phyloP scores from a whole-genome alignment of 2,329 filamentous ascomycete species.

The Aspergillus japonicus region DNA sequence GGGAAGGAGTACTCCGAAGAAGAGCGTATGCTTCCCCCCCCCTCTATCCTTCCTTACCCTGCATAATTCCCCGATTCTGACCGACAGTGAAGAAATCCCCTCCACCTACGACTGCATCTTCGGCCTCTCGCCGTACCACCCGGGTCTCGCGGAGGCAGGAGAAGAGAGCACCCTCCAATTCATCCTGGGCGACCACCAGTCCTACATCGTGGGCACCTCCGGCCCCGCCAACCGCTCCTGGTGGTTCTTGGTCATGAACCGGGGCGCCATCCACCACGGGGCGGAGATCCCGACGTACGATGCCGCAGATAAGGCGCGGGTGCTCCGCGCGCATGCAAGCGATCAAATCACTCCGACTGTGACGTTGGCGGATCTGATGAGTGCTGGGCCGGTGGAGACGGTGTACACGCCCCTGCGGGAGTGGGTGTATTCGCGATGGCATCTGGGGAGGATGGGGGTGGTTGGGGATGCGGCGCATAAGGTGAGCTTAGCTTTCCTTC shows the following conservation, averaged over 20 bases:
- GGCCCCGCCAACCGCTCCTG: conserved; percentile 23
- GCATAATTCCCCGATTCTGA: neutral
- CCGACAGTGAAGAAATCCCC: neutral
- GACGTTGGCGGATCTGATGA: conserved; percentile 24
- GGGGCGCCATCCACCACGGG: conserved; percentile 18
- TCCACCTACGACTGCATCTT: conserved; percentile 2
- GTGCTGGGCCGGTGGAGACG: conserved; percentile 12
- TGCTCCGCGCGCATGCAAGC: conserved; percentile 16
- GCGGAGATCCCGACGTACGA: conserved; percentile 23
- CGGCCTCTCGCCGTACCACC: conserved; percentile 6
- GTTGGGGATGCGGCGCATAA: conserved; percentile 36
- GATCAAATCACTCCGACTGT: conserved; percentile 20
- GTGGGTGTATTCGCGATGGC: conserved; percentile 26
- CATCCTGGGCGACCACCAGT: conserved; percentile 20
- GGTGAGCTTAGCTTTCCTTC: conserved; percentile 13
- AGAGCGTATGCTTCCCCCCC: conserved; percentile 7
- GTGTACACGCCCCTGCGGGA: conserved; percentile 19
- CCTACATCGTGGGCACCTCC: conserved; percentile 17
- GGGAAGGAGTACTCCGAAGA: conserved; percentile 19
- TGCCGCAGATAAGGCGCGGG: conserved; percentile 20
- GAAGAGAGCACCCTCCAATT: conserved; percentile 8
- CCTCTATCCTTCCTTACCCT: no score
- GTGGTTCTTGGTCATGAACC: conserved; percentile 25
- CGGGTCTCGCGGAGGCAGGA: conserved; percentile 5
- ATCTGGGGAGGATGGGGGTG: conserved; percentile 24